A percentile compares a stretch with the other conserved stretches of the same genome.
Conservation (phyloP, 345 rosid genomes). For the Arabis alpina region DNA sequence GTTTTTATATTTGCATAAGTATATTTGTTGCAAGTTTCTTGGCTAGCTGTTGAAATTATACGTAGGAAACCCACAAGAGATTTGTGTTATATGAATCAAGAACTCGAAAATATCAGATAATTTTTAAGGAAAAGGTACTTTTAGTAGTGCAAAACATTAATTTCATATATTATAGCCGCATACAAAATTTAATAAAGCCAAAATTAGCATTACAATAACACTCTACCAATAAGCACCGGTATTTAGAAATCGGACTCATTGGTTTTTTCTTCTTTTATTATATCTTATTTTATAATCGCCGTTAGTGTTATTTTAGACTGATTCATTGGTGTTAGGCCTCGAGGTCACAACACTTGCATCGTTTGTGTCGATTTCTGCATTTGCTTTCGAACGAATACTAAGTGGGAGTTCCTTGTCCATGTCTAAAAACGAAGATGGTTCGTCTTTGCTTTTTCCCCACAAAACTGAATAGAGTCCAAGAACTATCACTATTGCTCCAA, state of each 20-base stretch:
- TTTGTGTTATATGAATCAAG: slow-evolving; percentile 12
- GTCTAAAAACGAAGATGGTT: slow-evolving; percentile 33
- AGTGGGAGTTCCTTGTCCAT: slow-evolving; percentile 39
- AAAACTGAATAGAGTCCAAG: slow-evolving; percentile 70
- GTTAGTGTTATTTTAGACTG: slow-evolving; percentile 26
- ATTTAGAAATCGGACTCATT: slow-evolving; percentile 28
- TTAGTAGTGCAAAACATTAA: slow-evolving; percentile 25
- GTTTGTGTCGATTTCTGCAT: slow-evolving; percentile 6
- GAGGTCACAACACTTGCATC: slow-evolving; percentile 32
- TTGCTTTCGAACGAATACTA: slow-evolving; percentile 26
- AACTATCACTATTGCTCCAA: slow-evolving; percentile 69
- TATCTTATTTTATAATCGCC: slow-evolving; percentile 21
- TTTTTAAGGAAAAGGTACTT: slow-evolving; percentile 14
- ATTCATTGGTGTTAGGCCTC: slow-evolving; percentile 24
- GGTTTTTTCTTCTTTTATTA: slow-evolving; percentile 15
- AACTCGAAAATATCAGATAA: slow-evolving; percentile 1
- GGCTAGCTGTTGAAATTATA: slow-evolving; percentile 23
- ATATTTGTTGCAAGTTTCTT: slow-evolving; percentile 22
- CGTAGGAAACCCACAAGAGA: slow-evolving; percentile 31
- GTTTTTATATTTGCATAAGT: slow-evolving; percentile 8
- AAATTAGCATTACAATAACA: slow-evolving; percentile 38
- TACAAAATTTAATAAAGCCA: slow-evolving; percentile 40
- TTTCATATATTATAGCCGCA: slow-evolving; percentile 35
- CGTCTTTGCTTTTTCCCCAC: slow-evolving; percentile 84
- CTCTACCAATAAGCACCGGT: slow-evolving; percentile 29